Conservation (phyloP, 306 rosid genomes). For the Trifolium fragiferum region DNA sequence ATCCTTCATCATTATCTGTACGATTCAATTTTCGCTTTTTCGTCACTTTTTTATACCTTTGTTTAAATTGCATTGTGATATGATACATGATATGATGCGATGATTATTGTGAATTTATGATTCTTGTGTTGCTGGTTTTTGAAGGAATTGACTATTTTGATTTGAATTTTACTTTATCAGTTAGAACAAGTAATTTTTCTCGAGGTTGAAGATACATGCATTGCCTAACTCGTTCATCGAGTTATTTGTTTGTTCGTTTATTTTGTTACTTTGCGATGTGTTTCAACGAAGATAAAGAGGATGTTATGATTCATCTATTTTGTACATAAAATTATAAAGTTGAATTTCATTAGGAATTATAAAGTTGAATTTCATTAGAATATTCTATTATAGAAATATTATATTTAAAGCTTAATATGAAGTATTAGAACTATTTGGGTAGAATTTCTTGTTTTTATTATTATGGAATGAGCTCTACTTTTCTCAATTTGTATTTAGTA, state of each 20-base stretch:
- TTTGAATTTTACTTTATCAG: slow-evolving; percentile 25
- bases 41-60: not conserved
- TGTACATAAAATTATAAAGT: slow-evolving; percentile 12
- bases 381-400: not conserved
- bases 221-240: slow-evolving; percentile 16
- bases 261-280: not conserved
- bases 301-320: not conserved
- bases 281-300: slow-evolving; percentile 1
- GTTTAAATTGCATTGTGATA: not conserved
- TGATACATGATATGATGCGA: not conserved
- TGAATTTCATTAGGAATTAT: slow-evolving; percentile 21
- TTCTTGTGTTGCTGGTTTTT: slow-evolving; percentile 12
- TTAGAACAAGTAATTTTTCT: not conserved
- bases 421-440: not conserved
- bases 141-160: not conserved
- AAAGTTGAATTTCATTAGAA: not conserved
- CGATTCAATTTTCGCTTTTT: slow-evolving; percentile 31
- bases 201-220: not conserved
- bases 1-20: slow-evolving; percentile 85
- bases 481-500: not conserved
- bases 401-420: not conserved
- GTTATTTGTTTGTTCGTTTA: not conserved
- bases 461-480: not conserved
- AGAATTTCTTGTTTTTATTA: not conserved
- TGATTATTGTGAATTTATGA: not conserved